Evolutionary conservation across 140 eudicot species (phyloP).

Genomic region (Erigeron philadelphicus): DNA sequence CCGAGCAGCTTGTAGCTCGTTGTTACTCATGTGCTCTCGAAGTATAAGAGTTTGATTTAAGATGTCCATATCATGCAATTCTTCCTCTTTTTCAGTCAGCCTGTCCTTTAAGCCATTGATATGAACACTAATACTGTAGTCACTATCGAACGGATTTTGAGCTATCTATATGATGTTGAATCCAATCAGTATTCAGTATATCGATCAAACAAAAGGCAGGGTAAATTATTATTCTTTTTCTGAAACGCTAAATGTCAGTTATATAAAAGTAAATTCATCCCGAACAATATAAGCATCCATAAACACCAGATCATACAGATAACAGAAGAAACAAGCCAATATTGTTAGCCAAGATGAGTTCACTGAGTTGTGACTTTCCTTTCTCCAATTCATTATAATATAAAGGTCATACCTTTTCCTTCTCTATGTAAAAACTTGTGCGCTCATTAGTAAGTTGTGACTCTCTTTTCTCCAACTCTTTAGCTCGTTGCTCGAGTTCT

Average conservation of each 20-base stretch:
- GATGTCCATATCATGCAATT: slow-evolving; percentile 51
- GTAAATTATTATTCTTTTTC: no score
- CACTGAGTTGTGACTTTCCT: no score
- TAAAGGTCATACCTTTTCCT: slow-evolving; percentile 30
- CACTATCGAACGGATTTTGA: slow-evolving; percentile 40
- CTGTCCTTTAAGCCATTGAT: slow-evolving; percentile 41
- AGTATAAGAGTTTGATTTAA: slow-evolving; percentile 55
- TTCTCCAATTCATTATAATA: background rate
- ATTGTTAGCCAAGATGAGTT: no score
- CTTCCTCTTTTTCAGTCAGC: slow-evolving; percentile 49
- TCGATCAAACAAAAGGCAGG: background rate
- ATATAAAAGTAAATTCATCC: background rate
- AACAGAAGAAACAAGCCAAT: no score
- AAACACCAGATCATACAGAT: no score
- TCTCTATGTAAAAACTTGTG: slow-evolving; percentile 35
- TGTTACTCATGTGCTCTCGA: slow-evolving; percentile 63
- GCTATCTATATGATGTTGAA: slow-evolving; percentile 36
- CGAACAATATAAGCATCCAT: no score
- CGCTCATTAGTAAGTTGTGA: slow-evolving; percentile 41
- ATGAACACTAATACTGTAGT: slow-evolving; percentile 33
- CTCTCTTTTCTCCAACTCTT: slow-evolving; percentile 37
- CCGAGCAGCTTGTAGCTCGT: slow-evolving; percentile 67
- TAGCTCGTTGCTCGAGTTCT: slow-evolving; percentile 47
- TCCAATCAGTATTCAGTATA: background rate
- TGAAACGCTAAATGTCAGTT: no score